phyloP scores from a whole-genome alignment of 2,329 filamentous ascomycete species.

The Coleophoma crateriformis region DNA sequence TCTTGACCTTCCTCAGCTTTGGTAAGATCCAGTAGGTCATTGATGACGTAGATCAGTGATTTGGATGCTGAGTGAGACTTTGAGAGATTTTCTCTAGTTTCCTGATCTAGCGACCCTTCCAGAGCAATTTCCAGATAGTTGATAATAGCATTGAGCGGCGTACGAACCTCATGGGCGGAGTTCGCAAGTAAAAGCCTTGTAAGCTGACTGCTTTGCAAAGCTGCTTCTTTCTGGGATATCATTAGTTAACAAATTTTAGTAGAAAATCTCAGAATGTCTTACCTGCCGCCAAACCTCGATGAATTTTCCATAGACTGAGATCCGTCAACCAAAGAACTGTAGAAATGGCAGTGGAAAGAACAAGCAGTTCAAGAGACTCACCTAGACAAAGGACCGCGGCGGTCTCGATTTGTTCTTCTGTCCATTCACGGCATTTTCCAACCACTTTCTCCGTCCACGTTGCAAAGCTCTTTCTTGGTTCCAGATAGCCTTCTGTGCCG shows the following conservation, averaged over 20 bases:
- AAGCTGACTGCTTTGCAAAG: conserved; percentile 74
- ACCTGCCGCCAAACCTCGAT: conserved; percentile 81
- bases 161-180: conserved; percentile 87
- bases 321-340: too few relatives aligned
- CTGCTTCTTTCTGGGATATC: conserved; percentile 85
- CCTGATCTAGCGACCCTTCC: conserved; percentile 71
- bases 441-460: conserved; percentile 76
- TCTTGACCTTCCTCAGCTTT: conserved; percentile 80
- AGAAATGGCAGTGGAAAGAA: neutral
- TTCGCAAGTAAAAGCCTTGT: conserved; percentile 77
- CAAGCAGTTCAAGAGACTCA: neutral
- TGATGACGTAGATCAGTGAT: conserved; percentile 89
- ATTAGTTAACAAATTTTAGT: conserved; percentile 58
- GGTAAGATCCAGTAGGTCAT: conserved; percentile 82
- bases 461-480: conserved; percentile 75
- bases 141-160: conserved; percentile 87
- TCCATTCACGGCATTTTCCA: conserved; percentile 82
- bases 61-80: conserved; percentile 89
- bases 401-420: conserved; percentile 82
- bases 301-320: conserved; percentile 68
- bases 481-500: conserved; percentile 67
- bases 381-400: conserved; percentile 74
- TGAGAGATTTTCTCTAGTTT: conserved; percentile 78
- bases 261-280: neutral
- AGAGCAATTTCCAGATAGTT: conserved; percentile 90